Percentiles rank a stretch among this genome's conserved stretches.
Conservation (phyloP, 306 rosid species). For the Cucumis cinereus region DNA sequence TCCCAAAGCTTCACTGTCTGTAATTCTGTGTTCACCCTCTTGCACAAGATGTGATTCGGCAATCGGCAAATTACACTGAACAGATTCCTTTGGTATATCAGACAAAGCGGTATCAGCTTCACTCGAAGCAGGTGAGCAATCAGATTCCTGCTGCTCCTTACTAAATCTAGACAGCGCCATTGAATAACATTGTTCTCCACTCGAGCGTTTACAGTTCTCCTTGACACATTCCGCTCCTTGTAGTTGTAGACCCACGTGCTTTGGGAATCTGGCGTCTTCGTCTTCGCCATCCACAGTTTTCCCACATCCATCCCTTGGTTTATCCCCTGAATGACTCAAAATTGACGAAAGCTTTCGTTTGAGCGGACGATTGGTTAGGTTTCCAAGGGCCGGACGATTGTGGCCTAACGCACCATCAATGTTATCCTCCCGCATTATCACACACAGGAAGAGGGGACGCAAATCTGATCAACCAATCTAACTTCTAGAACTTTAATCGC, state of each 20-base stretch:
- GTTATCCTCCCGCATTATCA: conserved; percentile 34
- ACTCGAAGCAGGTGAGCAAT: conserved; percentile 14
- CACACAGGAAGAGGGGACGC: neutral
- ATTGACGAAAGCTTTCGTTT: conserved; percentile 40
- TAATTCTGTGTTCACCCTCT: neutral
- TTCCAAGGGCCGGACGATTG: conserved; percentile 40
- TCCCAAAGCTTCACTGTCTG: conserved; percentile 17
- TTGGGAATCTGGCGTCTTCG: conserved; percentile 15
- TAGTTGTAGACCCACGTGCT: conserved; percentile 23
- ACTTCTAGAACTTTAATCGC: neutral
- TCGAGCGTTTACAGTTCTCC: conserved; percentile 10
- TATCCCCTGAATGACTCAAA: conserved; percentile 17
- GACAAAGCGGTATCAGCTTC: conserved; percentile 11
- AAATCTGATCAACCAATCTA: neutral
- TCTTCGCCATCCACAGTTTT: conserved; percentile 10
- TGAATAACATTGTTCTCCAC: conserved; percentile 3
- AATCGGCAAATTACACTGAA: conserved; percentile 6
- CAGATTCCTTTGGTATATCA: neutral
- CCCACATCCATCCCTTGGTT: conserved; percentile 17
- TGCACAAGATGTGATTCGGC: neutral
- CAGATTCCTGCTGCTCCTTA: conserved; percentile 15
- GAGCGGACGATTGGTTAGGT: conserved; percentile 40
- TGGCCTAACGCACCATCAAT: conserved; percentile 18
- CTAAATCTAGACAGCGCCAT: conserved; percentile 6
- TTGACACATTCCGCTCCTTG: conserved; percentile 16